phyloP scores from a whole-genome alignment of 164 flowering plant species.

The Amborella trichopoda region DNA sequence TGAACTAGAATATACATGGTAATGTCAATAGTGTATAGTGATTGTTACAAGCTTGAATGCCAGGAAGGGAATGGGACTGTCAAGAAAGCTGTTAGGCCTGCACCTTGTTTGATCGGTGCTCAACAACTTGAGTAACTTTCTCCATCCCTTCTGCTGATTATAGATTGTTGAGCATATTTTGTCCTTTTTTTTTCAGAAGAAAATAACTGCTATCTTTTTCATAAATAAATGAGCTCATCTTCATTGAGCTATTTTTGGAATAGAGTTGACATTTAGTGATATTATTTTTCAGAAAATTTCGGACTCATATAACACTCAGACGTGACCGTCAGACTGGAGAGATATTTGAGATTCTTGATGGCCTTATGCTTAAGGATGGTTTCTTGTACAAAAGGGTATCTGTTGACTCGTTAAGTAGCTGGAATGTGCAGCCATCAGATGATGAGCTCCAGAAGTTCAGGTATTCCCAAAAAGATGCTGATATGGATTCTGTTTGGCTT shows the following conservation, averaged over 20 bases:
- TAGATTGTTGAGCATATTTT: not conserved
- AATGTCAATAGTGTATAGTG: too few relatives aligned
- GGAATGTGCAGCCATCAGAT: slow-evolving; percentile 52
- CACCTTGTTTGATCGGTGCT: slow-evolving; percentile 66
- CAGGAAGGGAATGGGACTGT: slow-evolving; percentile 59
- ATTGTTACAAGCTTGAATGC: too few relatives aligned
- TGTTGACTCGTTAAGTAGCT: slow-evolving; percentile 56
- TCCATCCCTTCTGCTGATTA: not conserved
- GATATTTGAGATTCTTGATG: slow-evolving; percentile 58
- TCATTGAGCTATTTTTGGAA: too few relatives aligned
- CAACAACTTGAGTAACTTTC: slow-evolving; percentile 73
- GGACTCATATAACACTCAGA: slow-evolving; percentile 50
- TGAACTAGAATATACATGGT: too few relatives aligned
- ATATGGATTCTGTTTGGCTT: slow-evolving; percentile 61
- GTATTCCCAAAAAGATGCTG: slow-evolving; percentile 28
- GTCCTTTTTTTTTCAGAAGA: slow-evolving; percentile 5
- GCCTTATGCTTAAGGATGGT: slow-evolving; percentile 87
- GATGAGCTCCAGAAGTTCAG: slow-evolving; percentile 68
- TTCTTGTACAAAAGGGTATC: slow-evolving; percentile 70
- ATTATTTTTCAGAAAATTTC: slow-evolving; percentile 44
- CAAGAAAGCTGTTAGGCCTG: slow-evolving; percentile 37
- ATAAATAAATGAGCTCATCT: slow-evolving; percentile 1
- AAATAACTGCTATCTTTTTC: slow-evolving; percentile 3
- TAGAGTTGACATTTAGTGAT: not conserved
- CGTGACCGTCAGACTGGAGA: slow-evolving; percentile 67